Evolutionary conservation across 164 flowering plant genomes (phyloP), one percentile per base, ranked within the genome.

Genomic region (Umbilicus rupestris): DNA sequence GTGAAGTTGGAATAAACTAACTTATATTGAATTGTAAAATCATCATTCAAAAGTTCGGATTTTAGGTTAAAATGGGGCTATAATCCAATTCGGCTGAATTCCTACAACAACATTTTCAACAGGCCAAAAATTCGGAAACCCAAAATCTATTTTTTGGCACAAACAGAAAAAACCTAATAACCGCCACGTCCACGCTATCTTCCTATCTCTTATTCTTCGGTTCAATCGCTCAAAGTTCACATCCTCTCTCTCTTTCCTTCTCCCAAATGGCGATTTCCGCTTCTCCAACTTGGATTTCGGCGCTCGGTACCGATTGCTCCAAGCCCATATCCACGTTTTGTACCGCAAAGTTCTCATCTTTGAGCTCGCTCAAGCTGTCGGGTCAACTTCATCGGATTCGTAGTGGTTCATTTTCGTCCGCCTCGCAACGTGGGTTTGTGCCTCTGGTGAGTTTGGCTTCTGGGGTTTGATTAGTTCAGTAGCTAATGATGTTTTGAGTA

Each of bases 181-280:
- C 49, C n/a, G 15, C 49, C 49, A 49, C 55, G 24, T n/a, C 55
- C 26, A 49, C 55, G 55, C 24, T 22, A 49, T 49, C 55, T 49
- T 49, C 55, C 26, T 49, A 49, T 22, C 55, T 49, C 22, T n/a
- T 39, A 9, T 9, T 39, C 41, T 0, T 46, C 50, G 50, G 16
- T 46, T 17, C 45, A n/a, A 46, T 46, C 50, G 37, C 44, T 41
- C 44, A 35, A 35, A 35, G n/a, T n/a, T 35, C 44, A 0, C 5
- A 14, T 10, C 15, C 16, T 41, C 44, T 41, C 44, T 41, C 12
- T n/a, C n/a, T n/a, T n/a, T n/a, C n/a, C n/a, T 10, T n/a, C 16
- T 45, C 49, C 49, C 26, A 49, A 49, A 49, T 49, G 55, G 28
- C 55, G 28, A 49, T 49, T 49, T 49, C 55, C 28, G 55, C 55